Conservation (phyloP, 768 basidiomycete species). For the Hypholoma sublateritium region DNA sequence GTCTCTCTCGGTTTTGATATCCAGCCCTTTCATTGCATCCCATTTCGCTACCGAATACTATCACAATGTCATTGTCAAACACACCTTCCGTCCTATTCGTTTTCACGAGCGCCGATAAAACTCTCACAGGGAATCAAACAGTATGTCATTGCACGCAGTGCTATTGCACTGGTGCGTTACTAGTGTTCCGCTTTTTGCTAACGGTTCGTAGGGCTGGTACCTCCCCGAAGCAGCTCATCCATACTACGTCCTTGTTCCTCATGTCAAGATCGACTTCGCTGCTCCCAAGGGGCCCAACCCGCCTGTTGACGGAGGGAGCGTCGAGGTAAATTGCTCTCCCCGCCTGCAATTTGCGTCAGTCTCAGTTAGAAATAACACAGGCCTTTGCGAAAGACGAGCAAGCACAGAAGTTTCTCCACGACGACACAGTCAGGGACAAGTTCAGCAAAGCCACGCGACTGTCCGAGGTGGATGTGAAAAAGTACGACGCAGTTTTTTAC, state of each 20-base stretch:
- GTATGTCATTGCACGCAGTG: constrained; percentile 29
- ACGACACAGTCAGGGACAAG: constrained; percentile 50
- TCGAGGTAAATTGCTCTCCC: constrained; percentile 37
- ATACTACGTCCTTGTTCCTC: constrained; percentile 54
- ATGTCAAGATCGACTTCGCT: constrained; percentile 57
- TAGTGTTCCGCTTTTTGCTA: no score
- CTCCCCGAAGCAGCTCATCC: constrained; percentile 78
- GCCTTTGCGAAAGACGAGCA: constrained; percentile 53
- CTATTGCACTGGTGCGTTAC: no score
- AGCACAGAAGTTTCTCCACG: constrained; percentile 55
- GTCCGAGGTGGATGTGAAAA: constrained; percentile 51
- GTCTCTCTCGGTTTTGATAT: no score
- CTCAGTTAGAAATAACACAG: constrained; percentile 24
- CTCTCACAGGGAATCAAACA: constrained; percentile 48
- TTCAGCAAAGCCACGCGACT: constrained; percentile 60
- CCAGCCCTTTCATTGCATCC: no score
- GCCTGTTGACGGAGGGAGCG: constrained; percentile 59
- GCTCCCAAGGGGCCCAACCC: constrained; percentile 66
- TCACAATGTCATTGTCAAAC: not conserved
- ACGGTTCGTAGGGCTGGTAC: constrained; percentile 63
- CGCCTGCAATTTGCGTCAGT: not conserved
- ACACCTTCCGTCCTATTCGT: constrained; percentile 67
- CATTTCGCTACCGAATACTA: no score
- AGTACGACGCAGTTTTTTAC: constrained; percentile 77
- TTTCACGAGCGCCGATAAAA: constrained; percentile 65